Evolutionary conservation across 2,329 filamentous ascomycete species (phyloP).

Genomic region (Fusarium neocosmosporiellum): DNA sequence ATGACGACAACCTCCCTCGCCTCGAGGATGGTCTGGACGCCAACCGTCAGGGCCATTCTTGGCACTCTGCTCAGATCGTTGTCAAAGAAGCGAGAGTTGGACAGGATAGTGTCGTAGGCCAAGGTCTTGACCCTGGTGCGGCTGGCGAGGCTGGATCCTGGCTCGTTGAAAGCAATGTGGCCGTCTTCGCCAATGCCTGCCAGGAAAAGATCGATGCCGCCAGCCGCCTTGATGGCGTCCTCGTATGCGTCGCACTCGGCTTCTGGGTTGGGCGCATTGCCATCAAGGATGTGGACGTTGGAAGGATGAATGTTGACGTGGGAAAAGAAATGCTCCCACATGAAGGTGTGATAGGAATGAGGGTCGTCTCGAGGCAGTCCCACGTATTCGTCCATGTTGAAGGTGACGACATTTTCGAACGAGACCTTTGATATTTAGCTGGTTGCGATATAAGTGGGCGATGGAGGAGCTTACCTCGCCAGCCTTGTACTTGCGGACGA

Average conservation of each 20-base stretch:
- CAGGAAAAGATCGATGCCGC: constrained; percentile 87
- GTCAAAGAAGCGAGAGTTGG: constrained; percentile 86
- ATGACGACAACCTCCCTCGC: constrained; percentile 85
- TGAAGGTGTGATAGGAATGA: constrained; percentile 90
- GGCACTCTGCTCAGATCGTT: constrained; percentile 80
- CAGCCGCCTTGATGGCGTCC: constrained; percentile 76
- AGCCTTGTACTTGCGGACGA: constrained; percentile 77
- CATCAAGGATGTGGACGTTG: constrained; percentile 87
- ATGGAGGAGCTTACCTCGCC: constrained; percentile 60
- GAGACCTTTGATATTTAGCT: constrained; percentile 67
- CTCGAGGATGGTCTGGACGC: constrained; percentile 85
- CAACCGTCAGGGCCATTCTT: constrained; percentile 85
- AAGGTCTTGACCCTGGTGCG: constrained; percentile 88
- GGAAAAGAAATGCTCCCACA: constrained; percentile 93
- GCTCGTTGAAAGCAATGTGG: constrained; percentile 92
- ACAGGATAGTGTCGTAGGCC: constrained; percentile 86
- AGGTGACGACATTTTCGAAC: constrained; percentile 89
- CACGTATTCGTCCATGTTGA: constrained; percentile 96
- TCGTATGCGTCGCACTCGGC: constrained; percentile 85
- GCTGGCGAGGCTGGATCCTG: constrained; percentile 80
- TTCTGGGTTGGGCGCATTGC: constrained; percentile 80
- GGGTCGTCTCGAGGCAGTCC: constrained; percentile 84
- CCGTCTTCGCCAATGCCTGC: constrained; percentile 88
- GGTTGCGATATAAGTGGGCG: background rate
- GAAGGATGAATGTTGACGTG: constrained; percentile 83